Conservation (phyloP, 2,329 filamentous ascomycete genomes). For the Colletotrichum orchidophilum region DNA sequence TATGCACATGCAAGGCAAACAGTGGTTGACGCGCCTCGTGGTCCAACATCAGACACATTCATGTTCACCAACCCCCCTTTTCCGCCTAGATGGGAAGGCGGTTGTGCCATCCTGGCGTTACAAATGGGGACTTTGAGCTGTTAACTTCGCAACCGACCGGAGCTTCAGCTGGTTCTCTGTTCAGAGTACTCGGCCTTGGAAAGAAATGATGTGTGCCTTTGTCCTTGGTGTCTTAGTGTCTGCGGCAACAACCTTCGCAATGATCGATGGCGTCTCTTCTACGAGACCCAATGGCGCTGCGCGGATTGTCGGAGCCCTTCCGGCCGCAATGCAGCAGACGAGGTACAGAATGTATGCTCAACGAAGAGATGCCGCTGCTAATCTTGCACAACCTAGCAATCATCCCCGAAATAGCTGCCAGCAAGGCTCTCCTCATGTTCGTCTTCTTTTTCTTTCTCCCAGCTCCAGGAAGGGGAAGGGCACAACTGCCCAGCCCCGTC, state of each 20-base stretch:
- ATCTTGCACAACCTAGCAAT: background rate
- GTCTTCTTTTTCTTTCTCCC: background rate
- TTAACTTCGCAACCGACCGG: background rate
- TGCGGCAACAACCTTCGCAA: too few species aligned
- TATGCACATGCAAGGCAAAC: background rate
- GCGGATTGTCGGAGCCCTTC: background rate
- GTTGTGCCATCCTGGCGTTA: background rate
- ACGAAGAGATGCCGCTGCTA: background rate
- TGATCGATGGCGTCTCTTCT: too few species aligned
- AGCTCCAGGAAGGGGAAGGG: background rate
- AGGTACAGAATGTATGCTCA: too few species aligned
- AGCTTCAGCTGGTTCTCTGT: background rate
- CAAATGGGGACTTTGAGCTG: background rate
- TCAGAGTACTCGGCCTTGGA: too few species aligned
- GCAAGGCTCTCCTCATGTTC: background rate
- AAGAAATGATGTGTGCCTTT: too few species aligned
- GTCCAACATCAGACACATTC: background rate
- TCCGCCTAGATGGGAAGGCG: background rate
- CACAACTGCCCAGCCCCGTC: too few species aligned
- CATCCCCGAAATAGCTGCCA: background rate
- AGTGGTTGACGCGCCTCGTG: background rate
- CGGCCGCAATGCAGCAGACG: background rate
- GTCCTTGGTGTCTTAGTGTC: too few species aligned
- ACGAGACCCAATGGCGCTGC: too few species aligned
- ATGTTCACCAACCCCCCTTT: background rate